Evolutionary conservation across 768 basidiomycete genomes (phyloP), one percentile per base, ranked within the genome.

Genomic region (Lentinula sp.): DNA sequence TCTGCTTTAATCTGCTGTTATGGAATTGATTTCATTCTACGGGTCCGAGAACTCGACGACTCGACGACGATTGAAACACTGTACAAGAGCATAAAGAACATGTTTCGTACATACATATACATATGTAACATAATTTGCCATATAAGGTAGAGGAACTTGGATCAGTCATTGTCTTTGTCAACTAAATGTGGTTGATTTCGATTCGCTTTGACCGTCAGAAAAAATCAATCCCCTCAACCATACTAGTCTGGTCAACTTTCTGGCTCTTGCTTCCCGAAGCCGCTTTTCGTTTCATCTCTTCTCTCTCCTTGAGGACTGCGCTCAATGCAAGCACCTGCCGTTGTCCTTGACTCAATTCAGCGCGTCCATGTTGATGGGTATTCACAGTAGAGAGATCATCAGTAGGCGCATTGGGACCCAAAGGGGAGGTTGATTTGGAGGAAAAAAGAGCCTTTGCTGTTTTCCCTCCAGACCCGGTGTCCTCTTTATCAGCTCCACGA

Each of bases 11-110:
- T 28, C 28, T 28, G 28, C 28, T 28, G 28, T 28, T 28, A 28
- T 28, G 28, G 28, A 28, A 28, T 28, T 28, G 28, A 28, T 18
- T 20, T 23, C 8, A 23, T 43, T 16, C 7, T 32, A 28, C 55
- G 41, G 55, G 4, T 33, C 55, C 55, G 55, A 45, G 39, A 56
- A 56, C 55, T 56, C 55, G 55, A 56, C 55, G 55, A 56, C 55
- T 56, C 55, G 55, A 56, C 55, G 55, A 43, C 35, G 7, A 23
- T 23, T 28, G 28, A 28, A 2, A 28, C 28, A 28, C 16, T 37
- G 41, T 23, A 54, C 41, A n/a, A 39, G 28, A 9, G 10, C 9
- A 8, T 16, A 9, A 23, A 32, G 10, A 50, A 32, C 49, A 50
- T 53, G 35, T 32, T 35, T 36, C 32, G 50, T 36, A 52, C 53